Evolutionary conservation across 2,329 filamentous ascomycete genomes (phyloP).

Genomic region (Xylariaceae sp.): DNA sequence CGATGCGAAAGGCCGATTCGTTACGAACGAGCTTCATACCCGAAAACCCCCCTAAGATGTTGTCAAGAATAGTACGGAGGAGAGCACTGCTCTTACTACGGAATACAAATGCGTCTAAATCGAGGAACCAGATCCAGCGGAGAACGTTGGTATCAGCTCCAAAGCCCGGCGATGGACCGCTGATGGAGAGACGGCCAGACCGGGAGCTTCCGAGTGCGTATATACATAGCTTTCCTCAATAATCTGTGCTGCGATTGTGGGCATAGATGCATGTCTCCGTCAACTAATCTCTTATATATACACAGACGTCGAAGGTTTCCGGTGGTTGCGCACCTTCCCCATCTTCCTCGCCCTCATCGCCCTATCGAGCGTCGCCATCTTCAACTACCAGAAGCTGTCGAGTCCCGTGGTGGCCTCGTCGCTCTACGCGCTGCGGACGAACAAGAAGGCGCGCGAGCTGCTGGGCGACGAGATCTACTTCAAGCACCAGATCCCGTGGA

Average conservation of each 20-base stretch:
- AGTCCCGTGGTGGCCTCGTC: slow-evolving; percentile 85
- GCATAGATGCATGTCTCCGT: too few relatives aligned
- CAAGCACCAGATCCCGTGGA: slow-evolving; percentile 80
- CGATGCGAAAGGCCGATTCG: slow-evolving; percentile 5
- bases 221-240: neutral
- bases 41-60: slow-evolving; percentile 36
- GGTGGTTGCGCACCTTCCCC: slow-evolving; percentile 77
- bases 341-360: slow-evolving; percentile 78
- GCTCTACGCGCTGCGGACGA: slow-evolving; percentile 89
- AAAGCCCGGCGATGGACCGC: slow-evolving; percentile 64
- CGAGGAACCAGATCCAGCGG: slow-evolving; percentile 38
- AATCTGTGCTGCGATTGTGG: too few relatives aligned
- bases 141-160: slow-evolving; percentile 63
- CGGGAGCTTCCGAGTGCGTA: slow-evolving; percentile 68
- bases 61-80: slow-evolving; percentile 44
- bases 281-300: slow-evolving; percentile 10
- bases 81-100: slow-evolving; percentile 38
- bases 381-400: slow-evolving; percentile 99
- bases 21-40: slow-evolving; percentile 4
- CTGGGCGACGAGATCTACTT: slow-evolving; percentile 91
- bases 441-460: slow-evolving; percentile 72
- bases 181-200: slow-evolving; percentile 70
- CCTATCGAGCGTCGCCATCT: slow-evolving; percentile 81
- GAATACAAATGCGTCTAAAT: slow-evolving; percentile 22
- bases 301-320: slow-evolving; percentile 56